These are phyloP conservation scores for Fennellomyces sp. DNA, from an alignment of 371 early-diverging fungal species.

Conservation along the genomic window DNA sequence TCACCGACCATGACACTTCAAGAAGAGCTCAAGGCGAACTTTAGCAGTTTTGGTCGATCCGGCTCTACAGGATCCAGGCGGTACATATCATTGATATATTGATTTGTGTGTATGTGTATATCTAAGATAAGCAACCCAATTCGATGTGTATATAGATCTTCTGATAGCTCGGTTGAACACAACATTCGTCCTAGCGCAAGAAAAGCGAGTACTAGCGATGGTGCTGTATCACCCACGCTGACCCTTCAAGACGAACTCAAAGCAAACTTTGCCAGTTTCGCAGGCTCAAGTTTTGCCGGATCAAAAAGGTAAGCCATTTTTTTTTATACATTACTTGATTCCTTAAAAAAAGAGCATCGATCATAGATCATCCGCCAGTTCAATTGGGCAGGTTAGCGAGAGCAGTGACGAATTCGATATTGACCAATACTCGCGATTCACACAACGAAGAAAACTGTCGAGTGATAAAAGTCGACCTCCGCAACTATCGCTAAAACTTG, in stretches of 20 bases:
- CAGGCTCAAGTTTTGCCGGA: neutral
- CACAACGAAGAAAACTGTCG: neutral
- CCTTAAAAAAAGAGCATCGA: too few species aligned
- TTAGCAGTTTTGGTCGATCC: conserved; percentile 3
- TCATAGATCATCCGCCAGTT: too few species aligned
- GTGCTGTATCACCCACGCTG: too few species aligned
- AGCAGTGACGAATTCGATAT: neutral
- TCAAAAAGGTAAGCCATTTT: too few species aligned
- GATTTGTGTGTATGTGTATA: too few species aligned
- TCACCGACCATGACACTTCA: conserved; percentile 13
- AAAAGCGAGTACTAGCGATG: too few species aligned
- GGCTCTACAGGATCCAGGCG: too few species aligned
- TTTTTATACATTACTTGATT: too few species aligned
- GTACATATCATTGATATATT: neutral
- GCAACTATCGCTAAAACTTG: neutral
- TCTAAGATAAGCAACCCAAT: too few species aligned
- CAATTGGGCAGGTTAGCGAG: too few species aligned
- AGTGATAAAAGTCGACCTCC: neutral
- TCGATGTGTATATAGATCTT: neutral
- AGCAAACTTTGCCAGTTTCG: neutral
- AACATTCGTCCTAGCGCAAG: neutral
- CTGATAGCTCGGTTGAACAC: neutral
- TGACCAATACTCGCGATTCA: neutral
- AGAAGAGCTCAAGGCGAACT: conserved; percentile 13
- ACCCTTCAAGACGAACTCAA: too few species aligned